These are phyloP conservation scores for Cryptococcus sp. DNA, from an alignment of 1,284 basidiomycete species.

Conservation along the genomic window DNA sequence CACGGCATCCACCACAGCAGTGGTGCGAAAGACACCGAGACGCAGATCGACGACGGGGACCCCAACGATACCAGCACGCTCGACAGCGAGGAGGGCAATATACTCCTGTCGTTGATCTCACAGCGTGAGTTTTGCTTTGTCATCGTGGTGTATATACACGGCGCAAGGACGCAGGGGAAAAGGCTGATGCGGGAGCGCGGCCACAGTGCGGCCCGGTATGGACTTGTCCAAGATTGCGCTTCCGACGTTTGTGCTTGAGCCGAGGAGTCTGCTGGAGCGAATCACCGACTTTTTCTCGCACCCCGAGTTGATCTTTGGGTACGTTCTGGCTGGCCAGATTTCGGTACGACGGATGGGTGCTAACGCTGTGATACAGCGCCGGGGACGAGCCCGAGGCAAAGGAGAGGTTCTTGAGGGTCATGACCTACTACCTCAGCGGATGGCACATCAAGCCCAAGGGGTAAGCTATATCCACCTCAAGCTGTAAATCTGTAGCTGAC, in stretches of 20 bases:
- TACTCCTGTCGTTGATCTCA: constrained; percentile 46
- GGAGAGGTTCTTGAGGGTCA: constrained; percentile 84
- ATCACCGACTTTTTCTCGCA: constrained; percentile 99
- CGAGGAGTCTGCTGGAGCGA: constrained; percentile 81
- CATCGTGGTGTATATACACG: neutral
- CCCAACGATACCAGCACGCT: constrained; percentile 46
- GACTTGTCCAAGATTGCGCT: constrained; percentile 91
- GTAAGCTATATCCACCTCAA: constrained; percentile 19
- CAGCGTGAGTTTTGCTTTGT: constrained; percentile 41
- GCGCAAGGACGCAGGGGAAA: neutral
- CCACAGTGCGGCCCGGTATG: constrained; percentile 88
- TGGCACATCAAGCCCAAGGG: constrained; percentile 99
- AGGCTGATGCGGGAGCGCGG: constrained; percentile 60
- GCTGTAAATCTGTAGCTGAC: constrained; percentile 2
- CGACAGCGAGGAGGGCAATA: constrained; percentile 51
- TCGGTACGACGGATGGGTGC: neutral
- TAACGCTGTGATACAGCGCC: constrained; percentile 19
- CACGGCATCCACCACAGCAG: neutral
- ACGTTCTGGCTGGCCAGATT: neutral
- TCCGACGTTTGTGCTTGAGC: constrained; percentile 91
- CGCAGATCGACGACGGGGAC: constrained; percentile 32
- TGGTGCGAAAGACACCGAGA: constrained; percentile 5
- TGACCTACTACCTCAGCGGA: constrained; percentile 95
- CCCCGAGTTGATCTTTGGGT: constrained; percentile 86
- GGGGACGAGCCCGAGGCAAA: constrained; percentile 63